These are phyloP conservation scores for Raddia distichophylla DNA, from an alignment of 176 grass and related monocot genomes.

Conservation along the genomic window DNA sequence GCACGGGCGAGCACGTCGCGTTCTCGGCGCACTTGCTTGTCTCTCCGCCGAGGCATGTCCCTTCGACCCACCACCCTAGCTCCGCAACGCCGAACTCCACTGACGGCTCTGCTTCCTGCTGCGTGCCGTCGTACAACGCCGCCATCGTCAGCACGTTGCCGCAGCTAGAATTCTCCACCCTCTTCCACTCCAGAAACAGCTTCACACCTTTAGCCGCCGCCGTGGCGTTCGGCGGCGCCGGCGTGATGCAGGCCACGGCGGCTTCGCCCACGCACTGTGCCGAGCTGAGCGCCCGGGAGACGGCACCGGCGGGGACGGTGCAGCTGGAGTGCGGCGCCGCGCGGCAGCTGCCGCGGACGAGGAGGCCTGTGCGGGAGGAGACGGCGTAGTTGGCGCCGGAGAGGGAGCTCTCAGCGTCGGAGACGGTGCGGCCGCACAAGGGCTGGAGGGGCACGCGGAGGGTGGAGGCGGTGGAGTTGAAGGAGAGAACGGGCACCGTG, in stretches of 20 bases:
- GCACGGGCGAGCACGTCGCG: no score
- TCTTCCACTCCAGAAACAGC: not conserved
- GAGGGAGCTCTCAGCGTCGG: not conserved
- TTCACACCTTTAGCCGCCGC: accelerated
- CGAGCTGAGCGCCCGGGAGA: not conserved
- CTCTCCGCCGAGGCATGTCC: no score
- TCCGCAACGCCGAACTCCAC: no score
- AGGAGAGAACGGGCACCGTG: not conserved
- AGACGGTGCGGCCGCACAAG: slow-evolving; percentile 43
- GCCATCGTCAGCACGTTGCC: no score
- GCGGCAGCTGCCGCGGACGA: slow-evolving; percentile 30
- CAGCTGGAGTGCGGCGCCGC: not conserved
- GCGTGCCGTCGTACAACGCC: no score
- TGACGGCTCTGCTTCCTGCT: no score
- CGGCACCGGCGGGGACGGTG: not conserved
- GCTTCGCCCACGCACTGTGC: not conserved
- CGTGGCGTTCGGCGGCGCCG: not conserved
- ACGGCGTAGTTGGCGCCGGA: slow-evolving; percentile 46
- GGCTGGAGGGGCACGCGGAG: slow-evolving; percentile 24
- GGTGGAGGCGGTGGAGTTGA: slow-evolving; percentile 24
- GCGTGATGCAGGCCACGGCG: no score
- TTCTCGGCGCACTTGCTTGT: no score
- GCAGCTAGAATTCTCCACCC: not conserved
- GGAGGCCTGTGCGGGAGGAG: slow-evolving; percentile 40
- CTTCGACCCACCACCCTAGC: no score